Evolutionary conservation across 2,329 filamentous ascomycete genomes (phyloP).

Genomic region (Fusarium sp.): DNA sequence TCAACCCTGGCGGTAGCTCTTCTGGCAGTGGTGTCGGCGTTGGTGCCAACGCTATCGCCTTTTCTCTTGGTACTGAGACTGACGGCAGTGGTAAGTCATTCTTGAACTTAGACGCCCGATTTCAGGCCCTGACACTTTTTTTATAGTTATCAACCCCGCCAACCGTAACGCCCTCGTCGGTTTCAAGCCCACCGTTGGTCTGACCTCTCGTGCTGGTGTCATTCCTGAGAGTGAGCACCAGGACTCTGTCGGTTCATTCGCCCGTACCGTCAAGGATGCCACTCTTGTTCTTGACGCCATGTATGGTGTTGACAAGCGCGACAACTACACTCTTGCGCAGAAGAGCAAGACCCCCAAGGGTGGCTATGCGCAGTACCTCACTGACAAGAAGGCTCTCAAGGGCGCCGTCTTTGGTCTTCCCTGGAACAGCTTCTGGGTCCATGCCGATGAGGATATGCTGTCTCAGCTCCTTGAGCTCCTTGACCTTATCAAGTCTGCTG

Average conservation of each 20-base stretch:
- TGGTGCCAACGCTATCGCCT: constrained; percentile 72
- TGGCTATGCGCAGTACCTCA: constrained; percentile 72
- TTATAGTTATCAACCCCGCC: constrained; percentile 76
- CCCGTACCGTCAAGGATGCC: constrained; percentile 78
- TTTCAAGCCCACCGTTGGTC: constrained; percentile 81
- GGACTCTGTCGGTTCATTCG: constrained; percentile 79
- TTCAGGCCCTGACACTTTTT: constrained; percentile 15
- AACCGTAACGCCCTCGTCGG: constrained; percentile 79
- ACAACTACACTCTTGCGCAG: constrained; percentile 77
- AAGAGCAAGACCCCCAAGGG: constrained; percentile 65
- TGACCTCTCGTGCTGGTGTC: constrained; percentile 75
- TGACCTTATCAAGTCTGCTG: constrained; percentile 68
- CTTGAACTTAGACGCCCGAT: background rate
- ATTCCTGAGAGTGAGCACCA: constrained; percentile 78
- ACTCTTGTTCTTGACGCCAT: constrained; percentile 77
- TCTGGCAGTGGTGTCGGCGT: constrained; percentile 77
- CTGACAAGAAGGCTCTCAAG: constrained; percentile 67
- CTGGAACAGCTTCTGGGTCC: constrained; percentile 79
- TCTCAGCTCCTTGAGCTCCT: constrained; percentile 64
- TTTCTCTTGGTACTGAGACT: constrained; percentile 81
- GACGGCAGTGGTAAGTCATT: constrained; percentile 70
- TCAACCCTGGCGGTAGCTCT: constrained; percentile 78
- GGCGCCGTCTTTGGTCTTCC: constrained; percentile 79
- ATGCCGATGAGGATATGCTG: constrained; percentile 70
- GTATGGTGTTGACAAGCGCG: constrained; percentile 72